Evolutionary conservation across 306 rosid genomes (phyloP), one percentile per base, ranked within the genome.

Genomic region (Quercus agrifolia): DNA sequence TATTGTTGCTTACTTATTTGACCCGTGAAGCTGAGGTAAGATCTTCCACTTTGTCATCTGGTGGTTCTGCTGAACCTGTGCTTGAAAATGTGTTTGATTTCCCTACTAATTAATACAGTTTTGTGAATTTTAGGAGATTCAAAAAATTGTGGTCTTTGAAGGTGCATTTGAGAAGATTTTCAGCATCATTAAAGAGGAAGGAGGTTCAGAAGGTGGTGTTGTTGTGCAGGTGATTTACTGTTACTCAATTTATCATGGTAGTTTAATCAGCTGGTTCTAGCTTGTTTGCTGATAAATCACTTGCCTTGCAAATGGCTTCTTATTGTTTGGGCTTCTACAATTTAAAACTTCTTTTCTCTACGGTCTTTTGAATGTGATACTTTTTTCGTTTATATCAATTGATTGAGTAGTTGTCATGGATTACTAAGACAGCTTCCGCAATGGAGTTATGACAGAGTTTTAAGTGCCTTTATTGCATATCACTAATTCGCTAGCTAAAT

Each of bases 1-100:
- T 94, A 64, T 78, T 94, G 84, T 92, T 94, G 80, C 98, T 94
- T 69, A 92, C 97, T 58, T 91, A 94, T 80, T 81, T 94, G 87
- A 94, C 96, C 17, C 92, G 91, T 77, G 98, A 94, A 88, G 98
- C 98, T 51, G 96, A 92, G 98, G 98, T 94, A 82, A 83, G 76
- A 66, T 67, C 35, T 57, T 11, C 78, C 55, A 63, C 49, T n/a
- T 84, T 31, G 62, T 78, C 58, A 63, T 55, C 55, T 69, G 12
- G 73, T 70, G n/a, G 49, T 72, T 57, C 55, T 18, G 54, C 20
- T 61, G 3, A 49, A 57, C 5, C n/a, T 67, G 75, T 33, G 35
- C 41, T 62, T 2, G 23, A 66, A 68, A 73, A 14, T 68, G 10
- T 20, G 27, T 56, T 78, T 30, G 56, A 12, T 28, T 64, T 62